A percentile compares a stretch with the other conserved stretches of the same genome.
Evolutionary conservation across 148 eudicot species (phyloP).

Genomic region (Pharnaceum exiguum): DNA sequence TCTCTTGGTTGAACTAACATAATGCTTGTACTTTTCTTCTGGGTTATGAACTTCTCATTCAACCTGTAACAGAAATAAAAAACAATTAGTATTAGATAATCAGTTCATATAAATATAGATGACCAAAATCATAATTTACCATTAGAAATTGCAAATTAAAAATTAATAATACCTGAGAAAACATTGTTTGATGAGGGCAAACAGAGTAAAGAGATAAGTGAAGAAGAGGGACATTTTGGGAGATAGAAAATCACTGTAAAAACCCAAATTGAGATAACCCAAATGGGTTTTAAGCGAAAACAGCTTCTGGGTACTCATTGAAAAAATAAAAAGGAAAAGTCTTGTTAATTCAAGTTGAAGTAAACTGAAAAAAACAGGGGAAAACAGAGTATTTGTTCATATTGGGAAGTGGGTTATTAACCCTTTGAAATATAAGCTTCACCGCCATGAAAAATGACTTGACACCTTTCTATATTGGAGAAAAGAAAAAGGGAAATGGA

Average conservation of each 20-base stretch:
- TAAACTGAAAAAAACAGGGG: conserved; percentile 19
- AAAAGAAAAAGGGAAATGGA: not conserved
- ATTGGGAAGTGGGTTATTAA: conserved; percentile 18
- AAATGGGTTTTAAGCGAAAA: conserved; percentile 24
- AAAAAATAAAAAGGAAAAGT: not conserved
- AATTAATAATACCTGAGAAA: conserved; percentile 52
- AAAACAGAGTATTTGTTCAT: conserved; percentile 24
- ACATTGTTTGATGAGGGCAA: conserved; percentile 32
- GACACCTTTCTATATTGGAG: conserved; percentile 15
- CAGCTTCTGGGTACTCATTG: conserved; percentile 23
- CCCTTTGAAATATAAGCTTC: conserved; percentile 24
- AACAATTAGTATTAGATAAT: not conserved
- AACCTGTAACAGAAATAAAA: conserved; percentile 13
- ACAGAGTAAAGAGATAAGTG: conserved; percentile 36
- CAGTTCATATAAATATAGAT: conserved; percentile 14
- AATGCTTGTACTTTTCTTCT: conserved; percentile 1
- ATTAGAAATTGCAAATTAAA: not conserved
- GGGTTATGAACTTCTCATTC: not conserved
- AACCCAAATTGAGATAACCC: conserved; percentile 30
- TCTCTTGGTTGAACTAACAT: not conserved
- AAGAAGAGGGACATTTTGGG: conserved; percentile 32
- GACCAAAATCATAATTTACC: not conserved
- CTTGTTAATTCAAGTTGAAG: conserved; percentile 21
- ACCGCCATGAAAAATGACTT: conserved; percentile 22
- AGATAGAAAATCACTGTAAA: conserved; percentile 15